Percentiles rank a stretch among this genome's conserved stretches.
Conservation (phyloP, 2,329 filamentous ascomycete species). For the Ophiosphaerella herpotricha region DNA sequence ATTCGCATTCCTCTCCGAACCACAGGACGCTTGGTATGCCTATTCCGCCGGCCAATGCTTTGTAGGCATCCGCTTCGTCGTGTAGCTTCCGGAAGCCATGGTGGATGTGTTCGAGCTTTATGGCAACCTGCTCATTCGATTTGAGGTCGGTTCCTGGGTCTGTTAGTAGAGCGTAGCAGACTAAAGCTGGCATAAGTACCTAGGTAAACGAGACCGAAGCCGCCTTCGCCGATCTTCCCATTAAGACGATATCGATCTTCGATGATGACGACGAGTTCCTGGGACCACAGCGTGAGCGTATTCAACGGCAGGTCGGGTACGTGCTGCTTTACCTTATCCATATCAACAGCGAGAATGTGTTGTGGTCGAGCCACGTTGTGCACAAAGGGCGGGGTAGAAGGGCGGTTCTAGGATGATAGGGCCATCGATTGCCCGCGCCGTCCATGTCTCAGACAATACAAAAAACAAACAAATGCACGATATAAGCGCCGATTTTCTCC, state of each 20-base stretch:
- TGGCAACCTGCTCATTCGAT: constrained; percentile 98
- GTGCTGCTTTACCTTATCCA: too few species aligned
- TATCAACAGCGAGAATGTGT: too few species aligned
- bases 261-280: constrained; percentile 85
- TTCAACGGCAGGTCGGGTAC: background rate
- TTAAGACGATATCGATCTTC: constrained; percentile 99
- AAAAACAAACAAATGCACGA: too few species aligned
- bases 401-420: too few species aligned
- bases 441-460: too few species aligned
- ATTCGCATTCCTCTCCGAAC: constrained; percentile 99
- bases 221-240: constrained; percentile 97
- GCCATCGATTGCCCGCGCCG: too few species aligned
- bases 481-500: too few species aligned
- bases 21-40: constrained; percentile 98
- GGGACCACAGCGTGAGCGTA: constrained; percentile 30
- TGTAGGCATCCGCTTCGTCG: constrained; percentile 95
- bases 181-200: constrained; percentile 54
- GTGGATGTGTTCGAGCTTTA: constrained; percentile 99
- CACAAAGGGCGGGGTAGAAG: too few species aligned
- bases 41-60: constrained; percentile 88
- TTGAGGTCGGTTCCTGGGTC: constrained; percentile 92
- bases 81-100: constrained; percentile 98
- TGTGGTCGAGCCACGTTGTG: too few species aligned
- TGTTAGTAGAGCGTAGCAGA: too few species aligned
- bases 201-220: constrained; percentile 97